Evolutionary conservation across 345 rosid genomes (phyloP), one percentile per base, ranked within the genome.

Genomic region (Eutrema yunnanense): DNA sequence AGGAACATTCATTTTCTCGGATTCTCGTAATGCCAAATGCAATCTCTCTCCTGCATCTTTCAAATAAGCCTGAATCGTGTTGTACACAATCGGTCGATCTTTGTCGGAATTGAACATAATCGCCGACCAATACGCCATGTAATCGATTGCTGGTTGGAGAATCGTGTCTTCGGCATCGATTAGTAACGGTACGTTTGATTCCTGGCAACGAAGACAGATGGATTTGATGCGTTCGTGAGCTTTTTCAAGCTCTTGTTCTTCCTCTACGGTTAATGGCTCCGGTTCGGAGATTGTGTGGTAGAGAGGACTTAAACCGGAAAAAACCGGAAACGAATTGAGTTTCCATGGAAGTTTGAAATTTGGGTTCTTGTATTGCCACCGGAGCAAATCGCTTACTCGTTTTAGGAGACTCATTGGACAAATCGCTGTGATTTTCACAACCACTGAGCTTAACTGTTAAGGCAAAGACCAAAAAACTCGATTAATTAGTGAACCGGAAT

Each of bases 71-170:
- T 94, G 98, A 29, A 89, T 79, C 7, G 98, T 94, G 5, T 83
- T 82, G 29, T 85, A 90, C 5, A 94, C 88, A n/a, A 87, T 53
- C 0, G 91, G 88, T 38, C 75, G 72, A 4, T 64, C 82, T 26
- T 68, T 73, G 51, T 71, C 77, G 6, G 71, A 37, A 79, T 85
- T 90, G 83, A 71, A 74, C 73, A 36, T 30, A 34, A 84, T 71
- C 0, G 94, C 91, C 0, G 95, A 73, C 6, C 86, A 78, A 54
- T 87, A 89, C 0, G 97, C 84, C 60, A 94, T 64, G 87, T 86
- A 91, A 73, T 94, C 98, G 29, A 94, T 91, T 12, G 90, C 88
- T 0, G 98, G 97, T 58, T 94, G 98, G 60, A 91, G 81, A 6
- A 78, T 27, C 0, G 95, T 86, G 74, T 89, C 86, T 84, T 94